A percentile compares a stretch with the other conserved stretches of the same genome.
These are phyloP conservation scores for Begonia peltatifolia DNA, from an alignment of 306 rosid genomes.

Conservation along the genomic window DNA sequence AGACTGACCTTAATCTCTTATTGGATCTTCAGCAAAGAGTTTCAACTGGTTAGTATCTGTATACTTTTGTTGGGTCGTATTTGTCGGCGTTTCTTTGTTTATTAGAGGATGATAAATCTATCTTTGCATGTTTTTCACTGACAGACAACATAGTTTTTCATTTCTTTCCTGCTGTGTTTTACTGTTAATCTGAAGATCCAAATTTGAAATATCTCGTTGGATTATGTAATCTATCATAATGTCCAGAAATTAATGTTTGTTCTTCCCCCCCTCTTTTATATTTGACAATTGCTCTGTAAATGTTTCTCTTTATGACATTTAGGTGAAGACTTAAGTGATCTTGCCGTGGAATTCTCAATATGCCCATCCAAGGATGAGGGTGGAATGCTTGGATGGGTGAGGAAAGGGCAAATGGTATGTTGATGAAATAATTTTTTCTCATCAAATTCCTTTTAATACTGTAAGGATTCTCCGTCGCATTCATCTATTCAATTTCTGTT, in stretches of 20 bases:
- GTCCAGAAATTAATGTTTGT: background rate
- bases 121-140: no score
- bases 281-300: slow-evolving; percentile 2
- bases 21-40: slow-evolving; percentile 59
- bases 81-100: no score
- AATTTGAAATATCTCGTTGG: no score
- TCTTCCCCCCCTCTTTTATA: background rate
- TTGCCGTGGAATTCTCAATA: slow-evolving; percentile 61
- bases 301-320: slow-evolving; percentile 14
- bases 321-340: slow-evolving; percentile 96
- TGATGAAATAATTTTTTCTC: background rate
- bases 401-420: slow-evolving; percentile 82
- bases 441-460: no score
- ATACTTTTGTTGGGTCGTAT: background rate
- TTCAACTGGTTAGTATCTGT: slow-evolving; percentile 29
- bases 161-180: no score
- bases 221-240: no score
- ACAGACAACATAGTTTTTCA: no score
- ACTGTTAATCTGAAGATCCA: no score
- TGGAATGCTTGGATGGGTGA: slow-evolving; percentile 98
- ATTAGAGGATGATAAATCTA: no score
- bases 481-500: no score
- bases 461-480: no score
- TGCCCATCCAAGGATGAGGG: slow-evolving; percentile 92
- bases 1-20: slow-evolving; percentile 53